A percentile compares a stretch with the other conserved stretches of the same genome.
Conservation (phyloP, 768 basidiomycete genomes). For the Ramaria sp. region DNA sequence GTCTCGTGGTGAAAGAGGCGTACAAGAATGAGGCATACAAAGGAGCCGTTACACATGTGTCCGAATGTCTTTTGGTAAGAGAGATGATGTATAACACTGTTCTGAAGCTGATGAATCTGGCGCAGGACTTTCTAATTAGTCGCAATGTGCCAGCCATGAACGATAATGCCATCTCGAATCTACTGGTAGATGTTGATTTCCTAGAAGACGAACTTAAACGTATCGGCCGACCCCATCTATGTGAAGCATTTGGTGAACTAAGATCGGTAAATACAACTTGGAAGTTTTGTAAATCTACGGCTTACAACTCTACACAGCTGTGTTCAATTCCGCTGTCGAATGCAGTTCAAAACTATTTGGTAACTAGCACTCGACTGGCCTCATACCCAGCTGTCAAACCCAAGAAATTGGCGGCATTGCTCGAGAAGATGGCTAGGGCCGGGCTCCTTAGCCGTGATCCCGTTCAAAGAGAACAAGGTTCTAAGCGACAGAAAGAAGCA, state of each 20-base stretch:
- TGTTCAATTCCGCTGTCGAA: slow-evolving; percentile 59
- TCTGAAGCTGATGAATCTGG: neutral
- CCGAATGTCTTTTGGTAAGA: slow-evolving; percentile 74
- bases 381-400: slow-evolving; percentile 58
- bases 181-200: slow-evolving; percentile 79
- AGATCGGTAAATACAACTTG: slow-evolving; percentile 44
- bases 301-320: slow-evolving; percentile 17
- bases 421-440: slow-evolving; percentile 70
- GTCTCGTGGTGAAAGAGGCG: slow-evolving; percentile 65
- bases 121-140: slow-evolving; percentile 67
- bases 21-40: slow-evolving; percentile 88
- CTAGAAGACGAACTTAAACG: slow-evolving; percentile 77
- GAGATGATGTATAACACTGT: slow-evolving; percentile 14
- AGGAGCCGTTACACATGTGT: slow-evolving; percentile 80
- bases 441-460: slow-evolving; percentile 52
- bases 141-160: slow-evolving; percentile 71
- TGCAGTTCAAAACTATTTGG: slow-evolving; percentile 69
- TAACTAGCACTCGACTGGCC: slow-evolving; percentile 55
- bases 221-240: slow-evolving; percentile 61
- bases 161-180: slow-evolving; percentile 80
- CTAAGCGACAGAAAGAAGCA: slow-evolving; percentile 65
- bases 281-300: neutral
- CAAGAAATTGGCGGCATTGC: slow-evolving; percentile 57
- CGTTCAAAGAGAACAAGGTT: slow-evolving; percentile 51
- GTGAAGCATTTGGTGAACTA: slow-evolving; percentile 66